Conservation (phyloP, 108 stramenopile genomes). For the Nitzschia inconspicua region DNA sequence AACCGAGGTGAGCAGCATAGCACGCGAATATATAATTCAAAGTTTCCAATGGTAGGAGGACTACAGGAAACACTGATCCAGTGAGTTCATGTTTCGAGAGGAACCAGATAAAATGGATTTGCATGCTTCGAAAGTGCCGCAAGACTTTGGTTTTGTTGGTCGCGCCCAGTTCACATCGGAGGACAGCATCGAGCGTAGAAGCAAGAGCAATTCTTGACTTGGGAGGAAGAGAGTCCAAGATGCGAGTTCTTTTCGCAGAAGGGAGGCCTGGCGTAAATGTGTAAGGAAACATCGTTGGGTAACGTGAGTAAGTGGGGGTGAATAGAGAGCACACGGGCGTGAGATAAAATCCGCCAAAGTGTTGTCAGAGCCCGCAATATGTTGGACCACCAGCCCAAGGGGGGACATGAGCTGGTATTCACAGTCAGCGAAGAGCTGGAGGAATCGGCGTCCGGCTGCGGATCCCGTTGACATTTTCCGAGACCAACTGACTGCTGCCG, state of each 20-base stretch:
- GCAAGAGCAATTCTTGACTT: background rate
- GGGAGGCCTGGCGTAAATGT: background rate
- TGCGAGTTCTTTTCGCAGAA: background rate
- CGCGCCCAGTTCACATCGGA: background rate
- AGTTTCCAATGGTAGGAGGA: background rate
- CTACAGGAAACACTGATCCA: background rate
- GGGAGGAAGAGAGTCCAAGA: background rate
- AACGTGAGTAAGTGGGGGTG: background rate
- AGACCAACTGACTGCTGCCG: background rate
- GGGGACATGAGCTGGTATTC: background rate
- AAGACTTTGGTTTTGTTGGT: background rate
- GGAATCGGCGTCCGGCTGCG: background rate
- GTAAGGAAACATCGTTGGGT: background rate
- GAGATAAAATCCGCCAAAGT: background rate
- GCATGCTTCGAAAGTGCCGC: background rate
- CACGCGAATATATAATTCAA: background rate
- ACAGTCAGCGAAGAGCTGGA: background rate
- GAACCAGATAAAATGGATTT: conserved; percentile 4
- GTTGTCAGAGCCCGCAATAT: background rate
- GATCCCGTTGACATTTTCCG: background rate
- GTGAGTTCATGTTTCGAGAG: background rate
- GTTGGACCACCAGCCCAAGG: background rate
- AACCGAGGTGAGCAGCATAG: background rate
- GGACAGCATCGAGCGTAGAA: background rate
- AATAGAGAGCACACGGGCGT: background rate